Evolutionary conservation across 371 early-diverging fungal genomes (phyloP).

Genomic region (Apophysomyces elegans): DNA sequence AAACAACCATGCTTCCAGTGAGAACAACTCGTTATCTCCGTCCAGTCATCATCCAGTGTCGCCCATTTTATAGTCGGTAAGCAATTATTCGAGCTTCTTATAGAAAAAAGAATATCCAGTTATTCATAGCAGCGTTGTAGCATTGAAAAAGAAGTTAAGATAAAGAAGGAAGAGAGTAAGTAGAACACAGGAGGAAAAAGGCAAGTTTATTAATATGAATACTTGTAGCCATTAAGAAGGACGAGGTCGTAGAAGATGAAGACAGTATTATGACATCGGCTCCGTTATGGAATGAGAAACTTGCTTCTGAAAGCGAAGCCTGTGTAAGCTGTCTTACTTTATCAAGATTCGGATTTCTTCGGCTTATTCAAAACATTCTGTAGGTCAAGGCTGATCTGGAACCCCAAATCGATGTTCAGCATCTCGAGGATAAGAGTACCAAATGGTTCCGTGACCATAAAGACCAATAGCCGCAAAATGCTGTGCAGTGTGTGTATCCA

Average conservation of each 20-base stretch:
- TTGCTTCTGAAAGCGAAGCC: slow-evolving; percentile 25
- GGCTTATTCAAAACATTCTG: too few species aligned
- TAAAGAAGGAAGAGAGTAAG: slow-evolving; percentile 2
- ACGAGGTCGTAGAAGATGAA: not conserved
- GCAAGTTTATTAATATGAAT: not conserved
- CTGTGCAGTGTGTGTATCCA: too few species aligned
- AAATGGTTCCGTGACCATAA: slow-evolving; percentile 21
- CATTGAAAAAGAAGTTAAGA: not conserved
- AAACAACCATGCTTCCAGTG: not conserved
- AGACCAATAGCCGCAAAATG: not conserved
- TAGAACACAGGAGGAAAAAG: not conserved
- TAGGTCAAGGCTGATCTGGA: slow-evolving; percentile 26
- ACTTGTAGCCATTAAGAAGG: not conserved
- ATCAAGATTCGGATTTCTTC: not conserved
- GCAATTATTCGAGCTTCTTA: not conserved
- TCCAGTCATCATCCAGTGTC: not conserved
- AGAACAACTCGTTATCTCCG: slow-evolving; percentile 2
- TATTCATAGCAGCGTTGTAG: not conserved
- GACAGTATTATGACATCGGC: slow-evolving; percentile 25
- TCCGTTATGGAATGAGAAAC: slow-evolving; percentile 25
- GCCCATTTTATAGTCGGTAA: not conserved
- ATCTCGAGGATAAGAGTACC: slow-evolving; percentile 13
- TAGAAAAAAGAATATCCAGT: not conserved
- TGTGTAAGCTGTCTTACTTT: slow-evolving; percentile 8
- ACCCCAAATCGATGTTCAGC: slow-evolving; percentile 18